Conservation (phyloP, 2,329 filamentous ascomycete genomes). For the Pseudogymnoascus sp. region DNA sequence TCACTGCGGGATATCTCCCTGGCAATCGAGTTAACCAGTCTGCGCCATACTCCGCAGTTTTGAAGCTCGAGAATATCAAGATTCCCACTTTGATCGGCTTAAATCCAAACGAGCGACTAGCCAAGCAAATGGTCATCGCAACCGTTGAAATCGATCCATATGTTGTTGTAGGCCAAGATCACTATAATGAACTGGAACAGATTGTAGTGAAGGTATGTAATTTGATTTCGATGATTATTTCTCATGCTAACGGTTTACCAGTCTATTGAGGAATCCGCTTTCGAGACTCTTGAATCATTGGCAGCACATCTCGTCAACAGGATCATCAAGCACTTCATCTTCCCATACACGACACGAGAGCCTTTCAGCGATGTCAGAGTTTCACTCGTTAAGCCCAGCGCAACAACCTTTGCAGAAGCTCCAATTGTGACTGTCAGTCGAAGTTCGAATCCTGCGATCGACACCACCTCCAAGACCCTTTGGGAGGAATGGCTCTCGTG, state of each 20-base stretch:
- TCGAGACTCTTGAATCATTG: conserved; percentile 55
- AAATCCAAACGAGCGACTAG: conserved; percentile 59
- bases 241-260: conserved; percentile 22
- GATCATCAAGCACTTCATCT: conserved; percentile 37
- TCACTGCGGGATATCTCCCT: conserved; percentile 33
- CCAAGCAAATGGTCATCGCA: conserved; percentile 57
- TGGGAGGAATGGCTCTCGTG: conserved; percentile 11
- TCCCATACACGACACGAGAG: conserved; percentile 27
- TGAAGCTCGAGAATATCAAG: conserved; percentile 48
- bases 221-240: neutral
- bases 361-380: conserved; percentile 48
- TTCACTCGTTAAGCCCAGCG: conserved; percentile 62
- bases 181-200: conserved; percentile 48
- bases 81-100: conserved; percentile 64
- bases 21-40: conserved; percentile 19
- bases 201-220: conserved; percentile 49
- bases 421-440: conserved; percentile 53
- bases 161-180: conserved; percentile 35
- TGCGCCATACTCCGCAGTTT: conserved; percentile 23
- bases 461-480: conserved; percentile 7
- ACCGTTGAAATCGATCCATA: conserved; percentile 51
- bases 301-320: conserved; percentile 39
- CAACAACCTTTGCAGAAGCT: conserved; percentile 63
- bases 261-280: conserved; percentile 47
- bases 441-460: conserved; percentile 16